Conservation (phyloP, 108 stramenopile genomes). For the Cyclostephanos tholiformis region DNA sequence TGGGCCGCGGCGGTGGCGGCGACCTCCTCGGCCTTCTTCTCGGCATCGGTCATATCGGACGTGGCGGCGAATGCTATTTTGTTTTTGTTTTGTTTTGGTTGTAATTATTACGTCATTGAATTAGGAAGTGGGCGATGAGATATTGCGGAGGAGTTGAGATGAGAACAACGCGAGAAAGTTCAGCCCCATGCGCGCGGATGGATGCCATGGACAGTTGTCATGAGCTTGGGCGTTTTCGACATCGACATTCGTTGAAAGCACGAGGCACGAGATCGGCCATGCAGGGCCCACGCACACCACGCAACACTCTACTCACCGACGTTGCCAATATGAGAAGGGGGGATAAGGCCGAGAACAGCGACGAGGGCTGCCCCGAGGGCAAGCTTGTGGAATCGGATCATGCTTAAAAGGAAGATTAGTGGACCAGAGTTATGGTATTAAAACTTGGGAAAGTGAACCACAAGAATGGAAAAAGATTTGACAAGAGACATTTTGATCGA, state of each 20-base stretch:
- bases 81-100: not conserved
- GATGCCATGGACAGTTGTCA: slow-evolving; percentile 1
- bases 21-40: slow-evolving; percentile 42
- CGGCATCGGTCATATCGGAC: slow-evolving; percentile 38
- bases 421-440: no score
- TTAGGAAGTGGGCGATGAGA: not conserved
- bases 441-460: no score
- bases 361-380: slow-evolving; percentile 38
- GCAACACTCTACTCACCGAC: slow-evolving; percentile 27
- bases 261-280: not conserved
- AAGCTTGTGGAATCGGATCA: slow-evolving; percentile 46
- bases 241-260: no score
- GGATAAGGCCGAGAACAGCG: slow-evolving; percentile 25
- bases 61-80: slow-evolving; percentile 17
- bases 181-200: not conserved
- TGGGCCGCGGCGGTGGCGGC: slow-evolving; percentile 41
- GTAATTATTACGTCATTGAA: not conserved
- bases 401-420: no score
- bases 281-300: not conserved
- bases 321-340: slow-evolving; percentile 23
- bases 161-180: not conserved
- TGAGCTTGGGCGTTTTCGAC: not conserved
- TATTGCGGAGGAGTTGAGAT: not conserved
- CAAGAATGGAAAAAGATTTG: no score
- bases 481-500: no score